Percentiles rank a stretch among this genome's conserved stretches.
phyloP scores from a whole-genome alignment of 2,329 filamentous ascomycete species.

The Aspergillus sp. region DNA sequence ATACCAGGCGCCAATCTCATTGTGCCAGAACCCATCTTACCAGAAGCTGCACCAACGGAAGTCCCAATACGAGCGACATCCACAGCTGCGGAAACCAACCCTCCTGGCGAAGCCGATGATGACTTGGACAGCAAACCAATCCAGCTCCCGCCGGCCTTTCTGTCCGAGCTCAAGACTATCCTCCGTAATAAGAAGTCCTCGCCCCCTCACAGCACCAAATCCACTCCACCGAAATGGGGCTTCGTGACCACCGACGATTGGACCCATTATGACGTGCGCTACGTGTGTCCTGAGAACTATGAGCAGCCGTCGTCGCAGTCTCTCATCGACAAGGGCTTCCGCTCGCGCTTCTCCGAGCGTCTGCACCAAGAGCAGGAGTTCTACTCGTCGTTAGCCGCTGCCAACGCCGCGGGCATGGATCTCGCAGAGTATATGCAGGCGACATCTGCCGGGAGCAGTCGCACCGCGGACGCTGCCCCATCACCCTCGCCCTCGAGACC shows the following conservation, averaged over 20 bases:
- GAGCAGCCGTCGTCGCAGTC: constrained; percentile 14
- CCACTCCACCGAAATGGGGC: constrained; percentile 11
- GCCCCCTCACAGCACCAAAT: constrained; percentile 5
- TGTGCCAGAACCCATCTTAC: neutral
- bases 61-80: too few species aligned
- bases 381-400: constrained; percentile 9
- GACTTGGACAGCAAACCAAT: constrained; percentile 2
- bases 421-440: neutral
- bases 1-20: too few species aligned
- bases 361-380: constrained; percentile 21
- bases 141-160: constrained; percentile 11
- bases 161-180: constrained; percentile 9
- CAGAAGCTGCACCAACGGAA: too few species aligned
- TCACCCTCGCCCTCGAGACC: neutral
- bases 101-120: constrained; percentile 1
- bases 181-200: constrained; percentile 6
- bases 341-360: constrained; percentile 36
- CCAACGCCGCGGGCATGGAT: neutral
- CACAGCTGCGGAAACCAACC: neutral
- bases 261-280: constrained; percentile 14
- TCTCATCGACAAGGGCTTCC: constrained; percentile 40
- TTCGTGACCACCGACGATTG: constrained; percentile 14
- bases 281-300: constrained; percentile 18
- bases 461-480: neutral
- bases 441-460: neutral